Base-by-base conservation (phyloP, 1,284 basidiomycete species). In the Malassezia slooffiae region DNA sequence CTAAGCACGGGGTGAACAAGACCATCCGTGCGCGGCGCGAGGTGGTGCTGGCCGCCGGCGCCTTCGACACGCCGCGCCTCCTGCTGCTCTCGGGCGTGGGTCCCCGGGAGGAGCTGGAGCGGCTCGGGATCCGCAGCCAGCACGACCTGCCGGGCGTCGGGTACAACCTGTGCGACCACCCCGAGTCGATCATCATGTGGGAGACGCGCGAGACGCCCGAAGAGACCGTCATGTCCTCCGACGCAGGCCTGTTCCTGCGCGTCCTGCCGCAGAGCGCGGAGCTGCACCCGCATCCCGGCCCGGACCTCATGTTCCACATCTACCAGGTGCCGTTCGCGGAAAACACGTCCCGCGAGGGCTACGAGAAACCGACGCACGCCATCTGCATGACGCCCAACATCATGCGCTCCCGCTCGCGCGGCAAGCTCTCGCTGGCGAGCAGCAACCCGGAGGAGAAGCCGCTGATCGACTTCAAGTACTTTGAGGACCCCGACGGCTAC, bases 31-130 rank as follows among this genome's bases (percentile, higher is more conserved):
- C 67, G 8, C 51, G 57, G 2, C 42, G 50, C 13, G 68, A 70
- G 44, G 62, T 70, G 28, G 60, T 68, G 20, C 48, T 70, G 1
- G 63, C 60, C 28, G 68, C 66, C 5, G 68, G 68, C 27, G 68
- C 68, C 3, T 66, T 75, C 36, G 74, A 75, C 54, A 71, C 72
- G 3, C 74, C 75, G 1, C 70, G 76, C 32, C 67, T 78, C 10
- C 64, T 77, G 1, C 74, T 78, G 34, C 64, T 76, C 16, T 76
- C 75, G 0, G 77, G 76, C 3, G 73, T 78, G 21, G 77, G 77
- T 11, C 62, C 72, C 17, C 58, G 55, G 5, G 57, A 66, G 8
- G 63, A 77, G 5, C 62, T 78, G 4, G 60, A 70, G 27, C 58
- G 50, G 19, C 52, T 75, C 4, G 73, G 72, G 2, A 62, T 78